Base-by-base conservation (phyloP, 2,329 filamentous ascomycete genomes). In the Aureobasidium sp. region DNA sequence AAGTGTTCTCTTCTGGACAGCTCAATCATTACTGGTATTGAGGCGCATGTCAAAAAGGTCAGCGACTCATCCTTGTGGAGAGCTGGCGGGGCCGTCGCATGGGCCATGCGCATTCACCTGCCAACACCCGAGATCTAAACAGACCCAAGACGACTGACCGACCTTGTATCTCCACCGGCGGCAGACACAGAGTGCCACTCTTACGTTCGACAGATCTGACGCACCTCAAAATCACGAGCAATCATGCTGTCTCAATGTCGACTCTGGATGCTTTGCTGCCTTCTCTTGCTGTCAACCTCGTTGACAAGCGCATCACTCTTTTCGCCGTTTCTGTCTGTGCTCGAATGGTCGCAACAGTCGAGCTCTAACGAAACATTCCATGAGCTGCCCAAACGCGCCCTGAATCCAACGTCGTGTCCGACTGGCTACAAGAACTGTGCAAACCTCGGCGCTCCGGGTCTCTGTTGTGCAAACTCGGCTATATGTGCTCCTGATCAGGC, bases 401-500 rank as follows among this genome's bases (percentile, higher is more conserved):
- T 68, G 61, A 68, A 69, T 53, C 68, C 64, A 63, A 73, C 72
- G 60, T 70, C 67, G 61, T 87, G 84, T 70, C 81, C 81, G 7
- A 73, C 69, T 23, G 77, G 77, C 62, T 84, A 82, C 73, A 78
- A 74, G 62, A 74, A 76, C 47, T 87, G 84, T 72, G 74, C 75
- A 36, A 76, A 77, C 63, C 70, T 84, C 42, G 80, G 79, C 59
- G 80, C 80, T 5, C 73, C 80, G 2, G 76, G 77, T 42, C 76
- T 83, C 61, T 87, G 84, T 76, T 87, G 84, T 71, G 74, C 74
- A 37, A 72, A 74, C 44, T 77, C 75, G 53, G 78, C 82, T 26
- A 75, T 78, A 62, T 87, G 84, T 74, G 78, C 80, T 46, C 77
- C 78, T 56, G 84, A 87, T 71, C 72, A 73, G 44, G 80, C 78